A percentile compares a stretch with the other conserved stretches of the same genome.
Evolutionary conservation across 2,329 filamentous ascomycete species (phyloP).

Genomic region (Ophiostoma australiae): DNA sequence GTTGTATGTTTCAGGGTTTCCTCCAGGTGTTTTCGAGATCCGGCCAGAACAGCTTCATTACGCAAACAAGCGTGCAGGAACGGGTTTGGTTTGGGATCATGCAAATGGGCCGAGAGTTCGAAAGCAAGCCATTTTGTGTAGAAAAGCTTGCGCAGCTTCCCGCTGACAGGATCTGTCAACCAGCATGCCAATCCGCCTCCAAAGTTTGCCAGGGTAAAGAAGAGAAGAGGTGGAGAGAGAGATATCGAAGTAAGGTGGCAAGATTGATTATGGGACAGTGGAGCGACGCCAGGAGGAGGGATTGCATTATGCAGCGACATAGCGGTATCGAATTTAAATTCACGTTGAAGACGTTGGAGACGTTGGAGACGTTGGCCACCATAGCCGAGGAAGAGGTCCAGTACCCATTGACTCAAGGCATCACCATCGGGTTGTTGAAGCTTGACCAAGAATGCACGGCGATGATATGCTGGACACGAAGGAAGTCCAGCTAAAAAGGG

Average conservation of each 20-base stretch:
- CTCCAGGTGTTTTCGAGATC: background rate
- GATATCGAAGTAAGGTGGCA: background rate
- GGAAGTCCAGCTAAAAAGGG: background rate
- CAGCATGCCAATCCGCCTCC: conserved; percentile 12
- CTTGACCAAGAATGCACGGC: background rate
- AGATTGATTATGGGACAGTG: background rate
- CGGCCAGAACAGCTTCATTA: background rate
- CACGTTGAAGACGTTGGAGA: background rate
- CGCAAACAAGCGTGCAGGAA: background rate
- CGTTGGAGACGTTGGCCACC: background rate
- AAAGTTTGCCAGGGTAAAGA: background rate
- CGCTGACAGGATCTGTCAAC: background rate
- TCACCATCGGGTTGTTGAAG: background rate
- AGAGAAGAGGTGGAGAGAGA: background rate
- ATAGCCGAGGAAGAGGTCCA: background rate
- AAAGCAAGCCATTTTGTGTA: background rate
- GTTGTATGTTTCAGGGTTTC: background rate
- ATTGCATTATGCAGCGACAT: background rate
- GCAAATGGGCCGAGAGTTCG: background rate
- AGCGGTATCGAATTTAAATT: background rate
- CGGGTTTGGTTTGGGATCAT: background rate
- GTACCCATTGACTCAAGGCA: background rate
- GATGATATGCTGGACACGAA: background rate
- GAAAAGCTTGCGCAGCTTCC: background rate
- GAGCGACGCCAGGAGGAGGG: background rate